Evolutionary conservation across 78 protist genomes (phyloP), one percentile per base, ranked within the genome.

Genomic region (Cavenderia fasciculata): DNA sequence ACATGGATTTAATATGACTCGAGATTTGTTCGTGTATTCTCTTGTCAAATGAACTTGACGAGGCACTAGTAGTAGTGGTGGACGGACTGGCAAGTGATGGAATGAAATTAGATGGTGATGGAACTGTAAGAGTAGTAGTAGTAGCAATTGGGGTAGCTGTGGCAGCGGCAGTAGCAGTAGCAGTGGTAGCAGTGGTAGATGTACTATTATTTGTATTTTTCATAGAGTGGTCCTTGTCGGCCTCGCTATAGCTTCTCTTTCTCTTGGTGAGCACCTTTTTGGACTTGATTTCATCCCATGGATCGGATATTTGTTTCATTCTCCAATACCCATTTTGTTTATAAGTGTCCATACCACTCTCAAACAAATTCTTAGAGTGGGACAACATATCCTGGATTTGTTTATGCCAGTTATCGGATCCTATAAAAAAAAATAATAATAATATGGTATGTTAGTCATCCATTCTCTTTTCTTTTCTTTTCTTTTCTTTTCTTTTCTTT

Each of bases 371-470:
- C 61, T 79, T 79, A 7, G 75, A 65, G 40, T 79, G 88, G 2
- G 69, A 52, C 7, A 79, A 29, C 88, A 79, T 79, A 52, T 79
- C 88, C 54, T 79, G 88, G 31, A 79, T 79, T 66, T 79, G 88
- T 66, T 79, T 79, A 54, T 79, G 88, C 88, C 88, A 79, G 33
- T 79, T 79, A 38, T 79, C 88, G 7, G 88, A 79, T 79, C 88
- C 85, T 74, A 74, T 14, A 46, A 46, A 46, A 46, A 46, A 46
- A 46, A 46, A 46, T 38, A 62, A 36, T 2, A 62, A 62, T 2
- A 62, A n/a, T 38, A 4, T 18, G 14, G 38, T 38, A 62, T 57
- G 27, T 44, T 11, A 44, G 6, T 10, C 10, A 10, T 44, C 49
- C 49, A 6, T 44, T 44, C 10, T 11, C 62, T 11, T 16, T 4